Evolutionary conservation across 805 yeast genomes (phyloP), one percentile per base, ranked within the genome.

Genomic region (Crinitomyces ghanaensis): DNA sequence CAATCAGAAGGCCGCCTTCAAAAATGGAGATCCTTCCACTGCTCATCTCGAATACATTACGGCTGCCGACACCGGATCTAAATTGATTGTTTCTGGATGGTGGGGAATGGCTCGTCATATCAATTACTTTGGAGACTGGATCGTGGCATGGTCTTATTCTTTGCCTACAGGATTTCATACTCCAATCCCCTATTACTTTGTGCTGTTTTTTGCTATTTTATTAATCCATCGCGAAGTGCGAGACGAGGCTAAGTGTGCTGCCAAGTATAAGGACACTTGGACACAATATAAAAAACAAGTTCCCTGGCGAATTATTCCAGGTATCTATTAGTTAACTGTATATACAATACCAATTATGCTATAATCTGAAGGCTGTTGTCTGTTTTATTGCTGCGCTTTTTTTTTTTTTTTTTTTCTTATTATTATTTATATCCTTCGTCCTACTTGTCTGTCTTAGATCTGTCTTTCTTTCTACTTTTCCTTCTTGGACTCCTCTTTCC

Each of bases 81-180:
- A 72, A 50, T 66, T 91, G 42, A 60, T 91, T 28, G 70, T 75
- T 35, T 91, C 84, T 49, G 95, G 97, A 2, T 91, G 97, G 98
- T 91, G 98, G 98, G 80, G 79, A 2, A 55, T 65, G 13, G 75
- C 94, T 5, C 94, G 93, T 45, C 98, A 91, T 55, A 84, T 83
- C 51, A 91, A 91, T 53, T 91, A 91, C 57, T 68, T 86, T 38
- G 98, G 98, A 27, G 98, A 91, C 60, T 84, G 95, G 86, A 53
- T 91, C 26, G 76, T 85, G 50, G 83, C 95, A 0, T 66, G 81
- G 63, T 74, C 93, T 28, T 88, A 95, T 94, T 84, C 95, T 56
- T 63, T 91, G 42, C 77, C 94, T 6, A 83, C 96, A 2, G 94
- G 94, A 7, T 70, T 76, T 45, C 65, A 63, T 39, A 77, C 94